Evolutionary conservation across 441 rosid species (phyloP), one percentile per base, ranked within the genome.

Genomic region (Populus hybrid): DNA sequence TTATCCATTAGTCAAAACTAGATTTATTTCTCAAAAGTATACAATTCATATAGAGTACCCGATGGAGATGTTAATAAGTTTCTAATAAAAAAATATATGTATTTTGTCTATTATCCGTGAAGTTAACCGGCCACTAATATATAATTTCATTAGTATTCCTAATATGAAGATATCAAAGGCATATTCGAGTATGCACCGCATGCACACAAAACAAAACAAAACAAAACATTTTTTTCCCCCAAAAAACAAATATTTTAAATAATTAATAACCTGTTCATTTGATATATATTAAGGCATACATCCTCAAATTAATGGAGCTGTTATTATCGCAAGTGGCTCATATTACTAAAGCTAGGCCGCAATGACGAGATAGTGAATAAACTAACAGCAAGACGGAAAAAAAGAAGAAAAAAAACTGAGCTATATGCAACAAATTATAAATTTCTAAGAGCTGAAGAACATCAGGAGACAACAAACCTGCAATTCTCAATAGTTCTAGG

Each of bases 401-500:
- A 21, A 66, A 26, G 23, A 2, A 4, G 5, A 32, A 32, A 54
- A 73, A 57, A 66, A 30, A 74, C 46, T 28, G 78, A 81, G 64
- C 21, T 63, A 46, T 12, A 12, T 46, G 57, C 57, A 46, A 26
- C 26, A 26, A 26, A 26, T 26, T 26, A 26, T 26, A 26, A 26
- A 46, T 46, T 46, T 46, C 57, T 46, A 46, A 4, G 57, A 46
- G 57, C 20, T 4, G 57, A 46, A 57, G 38, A 75, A 20, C 42
- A 20, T 36, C 24, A 16, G 14, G 38, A 59, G 71, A 66, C 6
- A 26, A 32, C 11, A 54, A 76, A 95, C 98, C 90, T 93, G 93
- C 98, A 92, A 82, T 91, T 89, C 81, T 90, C 89, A 16, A 92
- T 87, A n/a, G 95, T 87, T 82, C 82, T 90, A 10, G 99, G 99